A percentile compares a stretch with the other conserved stretches of the same genome.
Conservation (phyloP, 2,329 filamentous ascomycete species). For the Fusarium devonianum region DNA sequence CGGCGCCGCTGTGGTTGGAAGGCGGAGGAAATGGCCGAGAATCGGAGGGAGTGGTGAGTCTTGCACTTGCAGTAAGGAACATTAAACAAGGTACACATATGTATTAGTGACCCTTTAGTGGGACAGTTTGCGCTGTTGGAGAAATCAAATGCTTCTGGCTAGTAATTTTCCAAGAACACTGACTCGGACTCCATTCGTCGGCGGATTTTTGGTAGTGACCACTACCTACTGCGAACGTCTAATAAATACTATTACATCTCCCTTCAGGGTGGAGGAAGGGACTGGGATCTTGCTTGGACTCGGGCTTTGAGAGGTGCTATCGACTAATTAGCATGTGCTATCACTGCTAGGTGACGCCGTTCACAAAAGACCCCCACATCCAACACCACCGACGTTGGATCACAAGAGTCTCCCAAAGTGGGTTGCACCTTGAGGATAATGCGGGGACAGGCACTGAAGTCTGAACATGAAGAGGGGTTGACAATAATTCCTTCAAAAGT, state of each 20-base stretch:
- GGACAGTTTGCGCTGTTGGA: too few species aligned
- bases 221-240: too few species aligned
- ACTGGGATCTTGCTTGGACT: constrained; percentile 1
- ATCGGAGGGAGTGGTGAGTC: constrained; percentile 29
- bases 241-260: too few species aligned
- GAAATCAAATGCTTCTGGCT: neutral
- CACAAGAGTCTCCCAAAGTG: constrained; percentile 11
- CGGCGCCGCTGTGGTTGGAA: constrained; percentile 27
- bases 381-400: constrained; percentile 17
- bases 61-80: constrained; percentile 2
- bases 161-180: too few species aligned
- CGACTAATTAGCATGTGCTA: constrained; percentile 18
- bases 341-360: constrained; percentile 15
- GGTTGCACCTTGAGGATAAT: constrained; percentile 12
- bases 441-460: neutral
- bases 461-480: neutral
- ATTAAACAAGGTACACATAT: constrained; percentile 13
- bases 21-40: constrained; percentile 27
- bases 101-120: neutral
- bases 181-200: neutral
- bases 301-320: constrained; percentile 5
- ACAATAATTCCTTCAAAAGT: neutral
- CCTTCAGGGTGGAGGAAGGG: neutral
- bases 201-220: constrained; percentile 3
- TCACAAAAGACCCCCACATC: constrained; percentile 15